phyloP scores from a whole-genome alignment of 2,329 filamentous ascomycete species.

The Epichloe aotearoae region DNA sequence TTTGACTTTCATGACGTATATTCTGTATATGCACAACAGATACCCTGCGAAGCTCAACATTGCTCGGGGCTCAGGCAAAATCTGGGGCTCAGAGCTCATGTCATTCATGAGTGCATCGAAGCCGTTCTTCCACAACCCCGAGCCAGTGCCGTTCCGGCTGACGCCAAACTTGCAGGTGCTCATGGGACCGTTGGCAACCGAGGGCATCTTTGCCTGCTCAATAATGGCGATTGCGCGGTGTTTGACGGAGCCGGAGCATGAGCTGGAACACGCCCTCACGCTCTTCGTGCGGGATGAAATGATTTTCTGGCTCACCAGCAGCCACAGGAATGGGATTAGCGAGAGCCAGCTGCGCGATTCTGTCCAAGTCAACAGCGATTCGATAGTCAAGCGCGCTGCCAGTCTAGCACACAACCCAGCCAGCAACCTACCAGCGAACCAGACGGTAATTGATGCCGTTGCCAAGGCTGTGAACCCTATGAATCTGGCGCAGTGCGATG shows the following conservation, averaged over 20 bases:
- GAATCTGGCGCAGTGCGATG: slow-evolving; percentile 77
- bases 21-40: slow-evolving; percentile 91
- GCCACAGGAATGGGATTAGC: slow-evolving; percentile 43
- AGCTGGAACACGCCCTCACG: slow-evolving; percentile 88
- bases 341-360: slow-evolving; percentile 63
- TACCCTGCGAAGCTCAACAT: slow-evolving; percentile 95
- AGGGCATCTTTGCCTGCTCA: slow-evolving; percentile 89
- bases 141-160: slow-evolving; percentile 92
- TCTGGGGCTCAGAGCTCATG: slow-evolving; percentile 93
- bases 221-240: slow-evolving; percentile 95
- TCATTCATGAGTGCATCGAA: slow-evolving; percentile 74
- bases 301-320: slow-evolving; percentile 87
- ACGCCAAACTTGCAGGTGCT: slow-evolving; percentile 92
- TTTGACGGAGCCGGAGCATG: slow-evolving; percentile 74
- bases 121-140: slow-evolving; percentile 86
- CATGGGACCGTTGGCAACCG: slow-evolving; percentile 89
- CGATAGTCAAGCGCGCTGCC: slow-evolving; percentile 82
- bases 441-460: slow-evolving; percentile 91
- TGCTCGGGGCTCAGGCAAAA: slow-evolving; percentile 72
- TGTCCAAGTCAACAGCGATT: slow-evolving; percentile 75
- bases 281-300: slow-evolving; percentile 97
- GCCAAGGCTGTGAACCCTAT: slow-evolving; percentile 87
- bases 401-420: slow-evolving; percentile 67
- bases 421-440: slow-evolving; percentile 81
- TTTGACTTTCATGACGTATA: slow-evolving; percentile 96